phyloP scores from a whole-genome alignment of 257 asterid species.

The Przewalskia tangutica region DNA sequence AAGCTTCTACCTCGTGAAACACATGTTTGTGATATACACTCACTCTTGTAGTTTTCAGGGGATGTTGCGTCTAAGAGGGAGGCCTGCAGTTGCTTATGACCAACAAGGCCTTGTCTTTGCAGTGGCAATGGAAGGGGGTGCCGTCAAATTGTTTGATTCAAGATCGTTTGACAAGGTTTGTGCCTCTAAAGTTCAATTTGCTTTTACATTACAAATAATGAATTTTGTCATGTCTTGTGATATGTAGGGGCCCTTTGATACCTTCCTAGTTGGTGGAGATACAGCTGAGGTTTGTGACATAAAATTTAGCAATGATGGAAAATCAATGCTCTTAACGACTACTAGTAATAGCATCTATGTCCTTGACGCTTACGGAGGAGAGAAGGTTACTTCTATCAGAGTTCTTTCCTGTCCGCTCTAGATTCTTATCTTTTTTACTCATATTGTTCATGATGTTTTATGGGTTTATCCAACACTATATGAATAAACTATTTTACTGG shows the following conservation, averaged over 20 bases:
- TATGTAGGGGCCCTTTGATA: slow-evolving; percentile 88
- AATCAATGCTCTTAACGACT: slow-evolving; percentile 89
- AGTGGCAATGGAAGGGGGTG: slow-evolving; percentile 99
- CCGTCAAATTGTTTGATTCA: slow-evolving; percentile 82
- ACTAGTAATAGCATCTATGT: slow-evolving; percentile 71
- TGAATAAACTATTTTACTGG: background rate
- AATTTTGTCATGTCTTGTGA: background rate
- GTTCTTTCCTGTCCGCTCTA: background rate
- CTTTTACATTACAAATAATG: background rate
- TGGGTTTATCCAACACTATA: background rate
- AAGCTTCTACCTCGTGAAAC: background rate
- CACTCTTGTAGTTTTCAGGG: slow-evolving; percentile 86
- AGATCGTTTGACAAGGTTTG: slow-evolving; percentile 86
- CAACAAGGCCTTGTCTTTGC: slow-evolving; percentile 98
- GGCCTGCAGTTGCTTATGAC: slow-evolving; percentile 95
- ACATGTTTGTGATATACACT: slow-evolving; percentile 41
- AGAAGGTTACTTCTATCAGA: slow-evolving; percentile 50
- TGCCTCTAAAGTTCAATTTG: slow-evolving; percentile 4
- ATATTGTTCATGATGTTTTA: background rate
- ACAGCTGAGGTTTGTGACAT: slow-evolving; percentile 95
- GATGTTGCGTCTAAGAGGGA: slow-evolving; percentile 75
- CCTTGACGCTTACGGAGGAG: slow-evolving; percentile 92
- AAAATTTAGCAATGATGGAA: slow-evolving; percentile 95
- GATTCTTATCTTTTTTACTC: background rate
- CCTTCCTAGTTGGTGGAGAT: slow-evolving; percentile 95